Base-by-base conservation (phyloP, 2,329 filamentous ascomycete genomes). In the Venturia asperata region DNA sequence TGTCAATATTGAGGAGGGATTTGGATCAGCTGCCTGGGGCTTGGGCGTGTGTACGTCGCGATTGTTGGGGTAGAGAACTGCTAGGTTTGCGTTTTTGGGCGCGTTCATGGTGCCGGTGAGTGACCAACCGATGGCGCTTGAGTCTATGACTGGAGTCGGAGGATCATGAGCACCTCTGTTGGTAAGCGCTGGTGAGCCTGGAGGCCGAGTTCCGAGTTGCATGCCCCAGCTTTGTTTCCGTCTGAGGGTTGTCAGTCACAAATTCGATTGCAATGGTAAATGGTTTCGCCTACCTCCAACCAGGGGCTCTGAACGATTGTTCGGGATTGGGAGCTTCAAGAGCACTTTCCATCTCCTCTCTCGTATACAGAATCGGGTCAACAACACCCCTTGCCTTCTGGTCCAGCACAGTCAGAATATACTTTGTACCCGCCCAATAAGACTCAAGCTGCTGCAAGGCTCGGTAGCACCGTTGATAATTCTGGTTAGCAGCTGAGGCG, bases 81-180 rank as follows among this genome's bases (percentile, higher is more conserved):
- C 92, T 5, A 96, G 78, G 71, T 90, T 94, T 0, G 91, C 91
- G 68, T 87, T 92, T n/a, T 62, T 62, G 1, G 90, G 88, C 3
- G 90, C 94, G 71, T 95, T 91, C 64, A 90, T 92, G 1, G 88
- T 93, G 17, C 91, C 91, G 0, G 91, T 91, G n/a, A 96, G 77
- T 9, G 90, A 92, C 88, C 90, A 95, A 1, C 90, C 91, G 66
- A 95, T 90, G 0, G 85, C 83, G 30, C 30, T 21, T 0, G 52
- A 9, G 19, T 58, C 52, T 34, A 58, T 58, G 30, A 58, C 52
- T n/a, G 52, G 52, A 56, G 49, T 56, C 11, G 49, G 24, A 56
- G 49, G 27, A 19, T 58, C 52, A 21, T 58, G 27, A 19, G 27
- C 9, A 11, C 17, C 52, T 7, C 19, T 27, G 15, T 34, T 34